Evolutionary conservation across 23 red algal species (phyloP).

Genomic region (Pyropia haitanensis): DNA sequence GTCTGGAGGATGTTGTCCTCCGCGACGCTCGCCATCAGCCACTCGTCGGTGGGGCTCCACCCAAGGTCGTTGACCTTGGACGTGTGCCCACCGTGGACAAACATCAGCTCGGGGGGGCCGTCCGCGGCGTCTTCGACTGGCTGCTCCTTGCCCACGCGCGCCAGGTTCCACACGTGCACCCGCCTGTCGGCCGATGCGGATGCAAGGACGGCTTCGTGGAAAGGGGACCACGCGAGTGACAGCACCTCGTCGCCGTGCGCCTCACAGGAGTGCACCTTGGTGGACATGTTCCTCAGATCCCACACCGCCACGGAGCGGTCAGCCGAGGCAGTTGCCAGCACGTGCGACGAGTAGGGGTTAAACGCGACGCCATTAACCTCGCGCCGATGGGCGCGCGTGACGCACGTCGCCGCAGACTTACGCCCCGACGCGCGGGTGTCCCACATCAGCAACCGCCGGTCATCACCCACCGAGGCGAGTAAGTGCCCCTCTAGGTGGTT

Average conservation of each 20-base stretch:
- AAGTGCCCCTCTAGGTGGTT: constrained; percentile 40
- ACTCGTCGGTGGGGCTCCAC: constrained; percentile 92
- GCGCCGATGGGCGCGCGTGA: constrained; percentile 75
- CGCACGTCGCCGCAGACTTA: constrained; percentile 36
- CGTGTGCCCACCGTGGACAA: constrained; percentile 98
- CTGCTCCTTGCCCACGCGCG: constrained; percentile 91
- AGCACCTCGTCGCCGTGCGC: constrained; percentile 83
- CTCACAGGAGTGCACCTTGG: constrained; percentile 86
- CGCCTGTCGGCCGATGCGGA: constrained; percentile 70
- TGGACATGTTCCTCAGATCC: constrained; percentile 81
- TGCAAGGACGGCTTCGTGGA: constrained; percentile 79
- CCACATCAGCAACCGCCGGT: constrained; percentile 77
- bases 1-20: constrained; percentile 98
- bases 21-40: constrained; percentile 84
- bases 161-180: constrained; percentile 88
- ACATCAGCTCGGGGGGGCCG: constrained; percentile 94
- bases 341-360: constrained; percentile 80
- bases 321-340: constrained; percentile 77
- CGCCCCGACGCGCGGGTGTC: constrained; percentile 75
- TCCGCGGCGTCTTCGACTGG: constrained; percentile 94
- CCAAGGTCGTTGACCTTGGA: constrained; percentile 85
- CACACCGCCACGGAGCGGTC: constrained; percentile 90
- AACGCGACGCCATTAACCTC: constrained; percentile 94
- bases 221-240: constrained; percentile 82
- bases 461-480: constrained; percentile 86